Evolutionary conservation across 2,329 filamentous ascomycete genomes (phyloP), one percentile per base, ranked within the genome.

Genomic region (Mycosphaerelloides madeirae): DNA sequence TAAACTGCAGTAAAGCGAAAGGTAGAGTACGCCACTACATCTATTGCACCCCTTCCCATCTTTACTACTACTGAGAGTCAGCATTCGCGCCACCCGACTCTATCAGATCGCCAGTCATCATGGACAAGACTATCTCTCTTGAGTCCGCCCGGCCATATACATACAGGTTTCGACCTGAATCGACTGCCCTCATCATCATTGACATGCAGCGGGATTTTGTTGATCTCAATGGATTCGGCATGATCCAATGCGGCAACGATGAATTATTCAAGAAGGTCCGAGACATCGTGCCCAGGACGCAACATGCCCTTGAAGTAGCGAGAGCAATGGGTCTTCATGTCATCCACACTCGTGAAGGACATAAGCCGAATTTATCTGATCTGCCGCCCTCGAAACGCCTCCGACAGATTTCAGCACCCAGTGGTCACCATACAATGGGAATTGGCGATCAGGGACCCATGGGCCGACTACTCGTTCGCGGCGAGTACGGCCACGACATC

Each of bases 401-500:
- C 16, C 67, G 75, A 31, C 75, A 78, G 52, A 65, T 70, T 4
- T 70, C 65, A 28, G 67, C 72, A 4, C 76, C 60, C 6, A 50
- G 74, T 0, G 67, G 67, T 13, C 68, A 72, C 42, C 66, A 73
- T 56, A 65, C 59, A 3, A 63, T 72, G 43, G 67, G 67, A 14
- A 78, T 80, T 48, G 76, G 76, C 11, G 76, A 79, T 50, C 60
- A 67, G 39, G 75, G 75, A 2, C 66, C 72, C 3, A 73, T 78
- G 64, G 76, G 77, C n/a, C 62, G 74, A 36, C 61, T 78, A 6
- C 64, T 80, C 2, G 68, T 75, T 6, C 65, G 74, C 19, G 76
- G 76, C 25, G 75, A 78, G 59, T 72, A 73, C 43, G 75, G 75
- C 7, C 76, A 78, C 53, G 75, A 77, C 54, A 70, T 79, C 32